Conservation (phyloP, 345 rosid genomes). For the Mallotus nudiflorus region DNA sequence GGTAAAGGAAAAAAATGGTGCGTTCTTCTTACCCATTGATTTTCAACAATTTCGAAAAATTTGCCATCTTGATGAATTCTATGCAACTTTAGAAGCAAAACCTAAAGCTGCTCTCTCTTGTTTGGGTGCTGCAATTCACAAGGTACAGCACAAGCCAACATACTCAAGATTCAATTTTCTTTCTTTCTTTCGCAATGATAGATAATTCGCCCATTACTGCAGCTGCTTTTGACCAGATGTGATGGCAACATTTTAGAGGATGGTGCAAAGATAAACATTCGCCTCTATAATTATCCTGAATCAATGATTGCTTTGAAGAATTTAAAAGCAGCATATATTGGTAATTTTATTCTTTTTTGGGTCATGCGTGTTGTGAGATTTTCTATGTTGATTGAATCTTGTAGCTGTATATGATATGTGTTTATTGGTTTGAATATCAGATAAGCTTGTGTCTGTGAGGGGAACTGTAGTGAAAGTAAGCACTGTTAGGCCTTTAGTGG, state of each 20-base stretch:
- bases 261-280: slow-evolving; percentile 61
- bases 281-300: slow-evolving; percentile 76
- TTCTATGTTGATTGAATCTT: not conserved
- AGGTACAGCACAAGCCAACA: slow-evolving; percentile 57
- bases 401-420: not conserved
- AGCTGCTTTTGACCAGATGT: slow-evolving; percentile 28
- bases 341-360: slow-evolving; percentile 38
- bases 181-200: not conserved
- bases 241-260: slow-evolving; percentile 43
- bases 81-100: slow-evolving; percentile 55
- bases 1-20: slow-evolving; percentile 63
- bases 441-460: slow-evolving; percentile 86
- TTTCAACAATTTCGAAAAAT: slow-evolving; percentile 62
- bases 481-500: slow-evolving; percentile 82
- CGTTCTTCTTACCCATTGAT: slow-evolving; percentile 60
- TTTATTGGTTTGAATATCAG: slow-evolving; percentile 44
- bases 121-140: slow-evolving; percentile 80
- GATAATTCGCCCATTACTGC: not conserved
- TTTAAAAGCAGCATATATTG: slow-evolving; percentile 91
- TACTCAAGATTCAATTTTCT: not conserved
- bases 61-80: slow-evolving; percentile 55
- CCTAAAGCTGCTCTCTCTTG: slow-evolving; percentile 79
- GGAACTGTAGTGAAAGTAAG: slow-evolving; percentile 89
- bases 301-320: slow-evolving; percentile 82
- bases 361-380: no score